Percentiles rank a stretch among this genome's conserved stretches.
phyloP scores from a whole-genome alignment of 2,329 filamentous ascomycete genomes.

The Fusarium sp. region DNA sequence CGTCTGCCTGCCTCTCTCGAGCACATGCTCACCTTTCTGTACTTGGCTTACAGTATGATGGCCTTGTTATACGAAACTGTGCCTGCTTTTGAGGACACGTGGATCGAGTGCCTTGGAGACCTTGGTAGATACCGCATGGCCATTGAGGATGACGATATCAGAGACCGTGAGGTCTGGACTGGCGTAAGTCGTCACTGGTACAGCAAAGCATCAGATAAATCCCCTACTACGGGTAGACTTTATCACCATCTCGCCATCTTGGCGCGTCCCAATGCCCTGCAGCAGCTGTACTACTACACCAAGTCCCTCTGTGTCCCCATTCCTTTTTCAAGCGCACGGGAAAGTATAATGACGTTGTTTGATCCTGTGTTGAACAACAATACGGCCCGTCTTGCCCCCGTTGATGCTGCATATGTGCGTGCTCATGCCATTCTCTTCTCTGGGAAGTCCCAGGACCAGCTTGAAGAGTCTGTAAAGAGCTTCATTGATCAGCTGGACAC shows the following conservation, averaged over 20 bases:
- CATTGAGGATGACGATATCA: constrained; percentile 83
- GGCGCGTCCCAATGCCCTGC: constrained; percentile 74
- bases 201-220: constrained; percentile 80
- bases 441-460: constrained; percentile 58
- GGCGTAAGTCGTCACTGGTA: constrained; percentile 87
- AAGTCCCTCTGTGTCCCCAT: constrained; percentile 76
- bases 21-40: constrained; percentile 92
- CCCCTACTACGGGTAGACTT: constrained; percentile 79
- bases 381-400: constrained; percentile 48
- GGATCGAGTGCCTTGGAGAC: constrained; percentile 94
- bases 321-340: constrained; percentile 74
- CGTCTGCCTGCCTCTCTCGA: constrained; percentile 81
- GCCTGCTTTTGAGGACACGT: constrained; percentile 83
- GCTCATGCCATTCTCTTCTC: constrained; percentile 74
- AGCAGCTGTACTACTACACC: constrained; percentile 78
- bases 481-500: constrained; percentile 67
- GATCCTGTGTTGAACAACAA: constrained; percentile 64
- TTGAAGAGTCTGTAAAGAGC: constrained; percentile 57
- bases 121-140: constrained; percentile 88
- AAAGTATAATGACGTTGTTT: constrained; percentile 77
- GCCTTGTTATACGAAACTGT: constrained; percentile 88
- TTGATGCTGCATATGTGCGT: constrained; percentile 72
- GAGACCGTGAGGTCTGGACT: constrained; percentile 84
- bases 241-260: constrained; percentile 91
- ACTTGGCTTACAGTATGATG: constrained; percentile 91